Evolutionary conservation across 805 yeast genomes (phyloP).

Genomic region (Helenozyma rhizophorensis): DNA sequence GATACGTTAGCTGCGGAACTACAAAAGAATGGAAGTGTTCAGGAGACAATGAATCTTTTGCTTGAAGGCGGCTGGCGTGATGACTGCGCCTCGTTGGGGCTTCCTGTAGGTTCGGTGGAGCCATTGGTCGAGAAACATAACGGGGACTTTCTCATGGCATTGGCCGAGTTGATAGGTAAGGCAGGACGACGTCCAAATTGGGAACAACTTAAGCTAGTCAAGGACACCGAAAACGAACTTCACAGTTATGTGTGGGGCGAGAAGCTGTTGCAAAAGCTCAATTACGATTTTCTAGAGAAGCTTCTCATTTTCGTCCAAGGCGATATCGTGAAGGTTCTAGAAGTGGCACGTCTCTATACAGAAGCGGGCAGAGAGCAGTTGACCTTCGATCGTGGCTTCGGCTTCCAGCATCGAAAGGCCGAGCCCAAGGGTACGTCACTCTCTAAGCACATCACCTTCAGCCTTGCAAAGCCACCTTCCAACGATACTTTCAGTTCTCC

Average conservation of each 20-base stretch:
- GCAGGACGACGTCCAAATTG: too few species aligned
- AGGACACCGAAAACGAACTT: conserved; percentile 16
- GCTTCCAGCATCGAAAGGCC: conserved; percentile 1
- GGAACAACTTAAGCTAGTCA: too few species aligned
- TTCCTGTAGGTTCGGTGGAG: conserved; percentile 1
- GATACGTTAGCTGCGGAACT: conserved; percentile 25
- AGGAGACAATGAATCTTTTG: conserved; percentile 20
- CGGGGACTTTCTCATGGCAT: conserved; percentile 25
- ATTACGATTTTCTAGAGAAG: conserved; percentile 34
- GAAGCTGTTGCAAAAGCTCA: conserved; percentile 28
- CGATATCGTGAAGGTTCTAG: conserved; percentile 33
- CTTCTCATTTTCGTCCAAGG: conserved; percentile 44
- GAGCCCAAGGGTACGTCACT: background rate
- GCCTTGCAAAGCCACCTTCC: background rate
- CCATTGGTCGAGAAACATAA: conserved; percentile 23
- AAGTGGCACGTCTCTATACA: conserved; percentile 27
- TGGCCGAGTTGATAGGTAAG: conserved; percentile 30
- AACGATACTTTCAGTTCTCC: too few species aligned
- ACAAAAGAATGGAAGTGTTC: conserved; percentile 26
- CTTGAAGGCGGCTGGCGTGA: conserved; percentile 2
- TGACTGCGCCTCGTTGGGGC: background rate
- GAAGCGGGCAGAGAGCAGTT: conserved; percentile 24
- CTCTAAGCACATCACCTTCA: background rate
- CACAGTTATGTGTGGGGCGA: conserved; percentile 18
- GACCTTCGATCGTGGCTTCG: conserved; percentile 19